Conservation (phyloP, 73 alveolate genomes). For the Paramecium octaurelia region DNA sequence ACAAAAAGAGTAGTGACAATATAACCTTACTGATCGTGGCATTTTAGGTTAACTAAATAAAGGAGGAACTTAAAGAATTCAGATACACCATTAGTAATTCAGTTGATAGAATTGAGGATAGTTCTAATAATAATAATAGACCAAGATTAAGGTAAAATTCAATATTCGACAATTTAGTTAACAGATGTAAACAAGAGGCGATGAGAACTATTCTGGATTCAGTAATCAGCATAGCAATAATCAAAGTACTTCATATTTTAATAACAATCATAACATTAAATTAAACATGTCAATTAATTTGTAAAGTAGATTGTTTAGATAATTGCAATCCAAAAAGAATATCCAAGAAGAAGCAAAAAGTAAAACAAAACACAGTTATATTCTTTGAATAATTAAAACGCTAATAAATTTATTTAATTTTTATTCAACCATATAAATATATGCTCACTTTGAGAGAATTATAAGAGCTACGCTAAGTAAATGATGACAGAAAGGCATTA, state of each 20-base stretch:
- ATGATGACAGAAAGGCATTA: not conserved
- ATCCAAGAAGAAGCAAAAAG: not conserved
- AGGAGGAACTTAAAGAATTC: not conserved
- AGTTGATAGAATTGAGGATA: not conserved
- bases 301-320: not conserved
- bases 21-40: conserved; percentile 93
- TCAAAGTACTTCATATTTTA: not conserved
- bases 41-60: conserved; percentile 24
- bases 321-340: not conserved
- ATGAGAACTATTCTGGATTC: not conserved
- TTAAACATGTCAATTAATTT: not conserved
- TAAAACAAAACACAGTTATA: not conserved
- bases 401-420: not conserved
- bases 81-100: not conserved
- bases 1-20: conserved; percentile 89
- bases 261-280: not conserved
- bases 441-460: not conserved
- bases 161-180: not conserved
- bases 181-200: not conserved
- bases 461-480: not conserved
- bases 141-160: not conserved
- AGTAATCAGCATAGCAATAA: not conserved
- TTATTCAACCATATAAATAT: not conserved
- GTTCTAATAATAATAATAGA: not conserved
- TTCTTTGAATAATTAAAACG: not conserved